A percentile compares a stretch with the other conserved stretches of the same genome.
Conservation (phyloP, 2,329 filamentous ascomycete species). For the Colletotrichum caudatum region DNA sequence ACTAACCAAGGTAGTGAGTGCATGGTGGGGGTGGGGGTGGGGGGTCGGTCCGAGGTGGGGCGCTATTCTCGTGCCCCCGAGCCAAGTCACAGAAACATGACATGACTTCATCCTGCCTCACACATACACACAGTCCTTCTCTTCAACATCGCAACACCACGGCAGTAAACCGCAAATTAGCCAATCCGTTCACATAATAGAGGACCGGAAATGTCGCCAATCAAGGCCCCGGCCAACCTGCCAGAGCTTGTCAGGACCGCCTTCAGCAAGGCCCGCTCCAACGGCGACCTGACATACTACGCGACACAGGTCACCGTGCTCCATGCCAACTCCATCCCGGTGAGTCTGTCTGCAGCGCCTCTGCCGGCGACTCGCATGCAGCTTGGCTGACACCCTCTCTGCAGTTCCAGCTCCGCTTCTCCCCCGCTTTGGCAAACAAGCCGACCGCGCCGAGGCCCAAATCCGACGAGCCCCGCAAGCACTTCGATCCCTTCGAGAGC, state of each 20-base stretch:
- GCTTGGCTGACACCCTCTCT: not conserved
- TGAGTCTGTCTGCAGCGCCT: slow-evolving; percentile 46
- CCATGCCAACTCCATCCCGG: slow-evolving; percentile 56
- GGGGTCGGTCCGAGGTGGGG: slow-evolving; percentile 1
- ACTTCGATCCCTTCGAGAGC: slow-evolving; percentile 74
- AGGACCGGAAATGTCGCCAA: slow-evolving; percentile 53
- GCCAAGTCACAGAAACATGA: not conserved
- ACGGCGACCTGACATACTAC: slow-evolving; percentile 65
- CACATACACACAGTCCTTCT: not conserved
- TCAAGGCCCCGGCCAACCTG: slow-evolving; percentile 60
- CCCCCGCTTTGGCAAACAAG: slow-evolving; percentile 75
- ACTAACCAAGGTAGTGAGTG: not conserved
- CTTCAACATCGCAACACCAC: not conserved
- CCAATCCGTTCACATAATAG: slow-evolving; percentile 48
- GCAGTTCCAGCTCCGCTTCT: slow-evolving; percentile 80
- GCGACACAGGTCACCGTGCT: slow-evolving; percentile 65
- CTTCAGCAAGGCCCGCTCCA: slow-evolving; percentile 61
- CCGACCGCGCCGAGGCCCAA: slow-evolving; percentile 63
- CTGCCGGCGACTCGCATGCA: not conserved
- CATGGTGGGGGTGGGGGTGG: slow-evolving; percentile 1
- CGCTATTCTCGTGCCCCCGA: not conserved
- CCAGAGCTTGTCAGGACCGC: slow-evolving; percentile 63
- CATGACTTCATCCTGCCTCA: slow-evolving; percentile 3
- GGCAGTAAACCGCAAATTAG: not conserved
- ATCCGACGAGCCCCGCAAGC: slow-evolving; percentile 50